phyloP scores from a whole-genome alignment of 2,329 filamentous ascomycete species.

The Botrytis aclada region DNA sequence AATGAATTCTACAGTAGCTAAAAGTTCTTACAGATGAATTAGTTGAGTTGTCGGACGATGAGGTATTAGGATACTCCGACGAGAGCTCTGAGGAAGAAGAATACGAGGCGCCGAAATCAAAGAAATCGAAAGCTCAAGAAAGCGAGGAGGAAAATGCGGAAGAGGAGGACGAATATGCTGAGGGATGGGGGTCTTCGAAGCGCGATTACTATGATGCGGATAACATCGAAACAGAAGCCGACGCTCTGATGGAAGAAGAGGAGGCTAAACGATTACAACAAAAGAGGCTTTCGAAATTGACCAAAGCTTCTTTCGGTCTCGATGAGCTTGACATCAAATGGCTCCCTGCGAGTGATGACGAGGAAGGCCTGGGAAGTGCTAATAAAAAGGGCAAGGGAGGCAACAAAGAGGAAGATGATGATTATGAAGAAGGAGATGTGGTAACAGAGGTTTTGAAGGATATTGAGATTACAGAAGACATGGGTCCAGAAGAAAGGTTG shows the following conservation, averaged over 20 bases:
- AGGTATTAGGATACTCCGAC: conserved; percentile 52
- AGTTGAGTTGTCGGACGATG: conserved; percentile 61
- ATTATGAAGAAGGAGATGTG: conserved; percentile 53
- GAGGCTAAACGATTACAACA: conserved; percentile 86
- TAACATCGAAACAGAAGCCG: conserved; percentile 58
- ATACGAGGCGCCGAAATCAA: conserved; percentile 20
- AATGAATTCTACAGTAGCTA: neutral
- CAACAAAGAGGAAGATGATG: conserved; percentile 46
- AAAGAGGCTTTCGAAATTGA: conserved; percentile 87
- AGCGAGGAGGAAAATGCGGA: conserved; percentile 52
- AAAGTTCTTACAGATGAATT: conserved; percentile 43
- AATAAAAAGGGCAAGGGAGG: conserved; percentile 45
- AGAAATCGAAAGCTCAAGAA: conserved; percentile 50
- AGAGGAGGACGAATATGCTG: conserved; percentile 55
- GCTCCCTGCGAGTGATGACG: conserved; percentile 43
- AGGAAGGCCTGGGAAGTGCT: neutral
- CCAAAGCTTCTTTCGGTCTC: conserved; percentile 88
- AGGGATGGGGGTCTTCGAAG: conserved; percentile 83
- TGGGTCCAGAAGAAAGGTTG: conserved; percentile 70
- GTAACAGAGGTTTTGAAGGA: conserved; percentile 86
- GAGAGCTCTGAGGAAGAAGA: conserved; percentile 42
- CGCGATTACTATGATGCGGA: conserved; percentile 95
- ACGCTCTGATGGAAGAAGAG: conserved; percentile 84
- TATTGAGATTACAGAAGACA: conserved; percentile 74
- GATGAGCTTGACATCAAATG: conserved; percentile 73